phyloP scores from a whole-genome alignment of 2,329 filamentous ascomycete species.

The Cladosporium sp. region DNA sequence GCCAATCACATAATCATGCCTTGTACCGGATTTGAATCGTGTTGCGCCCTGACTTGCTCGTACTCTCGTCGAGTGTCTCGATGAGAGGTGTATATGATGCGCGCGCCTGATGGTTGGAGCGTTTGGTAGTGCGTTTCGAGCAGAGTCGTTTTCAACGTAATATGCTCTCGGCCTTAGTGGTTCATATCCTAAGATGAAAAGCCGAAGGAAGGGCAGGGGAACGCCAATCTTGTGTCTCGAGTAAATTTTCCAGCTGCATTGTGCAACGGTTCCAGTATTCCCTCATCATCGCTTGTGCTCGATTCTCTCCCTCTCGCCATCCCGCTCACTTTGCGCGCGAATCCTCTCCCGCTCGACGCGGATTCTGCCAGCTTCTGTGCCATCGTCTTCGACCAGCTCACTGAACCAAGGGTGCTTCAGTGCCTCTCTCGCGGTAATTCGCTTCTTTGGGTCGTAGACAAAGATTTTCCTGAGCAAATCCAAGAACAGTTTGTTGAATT shows the following conservation, averaged over 20 bases:
- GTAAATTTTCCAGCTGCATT: background rate
- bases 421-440: slow-evolving; percentile 62
- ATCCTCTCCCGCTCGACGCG: slow-evolving; percentile 27
- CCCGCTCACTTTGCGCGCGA: slow-evolving; percentile 16
- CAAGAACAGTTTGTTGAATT: slow-evolving; percentile 61
- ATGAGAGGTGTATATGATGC: background rate
- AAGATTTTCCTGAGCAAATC: slow-evolving; percentile 61
- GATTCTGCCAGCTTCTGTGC: slow-evolving; percentile 61
- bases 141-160: too few relatives aligned
- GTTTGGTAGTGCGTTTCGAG: too few relatives aligned
- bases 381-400: slow-evolving; percentile 61
- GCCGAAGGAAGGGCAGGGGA: background rate
- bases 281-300: slow-evolving; percentile 10
- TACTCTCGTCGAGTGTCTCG: background rate
- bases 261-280: background rate
- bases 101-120: background rate
- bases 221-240: background rate
- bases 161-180: background rate
- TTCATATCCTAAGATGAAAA: background rate
- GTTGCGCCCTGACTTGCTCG: background rate
- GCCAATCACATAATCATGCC: background rate
- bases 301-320: background rate
- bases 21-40: background rate
- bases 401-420: slow-evolving; percentile 65
- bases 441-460: slow-evolving; percentile 61